A percentile compares a stretch with the other conserved stretches of the same genome.
phyloP scores from a whole-genome alignment of 73 alveolate genomes.

The Paramecium sonneborni region DNA sequence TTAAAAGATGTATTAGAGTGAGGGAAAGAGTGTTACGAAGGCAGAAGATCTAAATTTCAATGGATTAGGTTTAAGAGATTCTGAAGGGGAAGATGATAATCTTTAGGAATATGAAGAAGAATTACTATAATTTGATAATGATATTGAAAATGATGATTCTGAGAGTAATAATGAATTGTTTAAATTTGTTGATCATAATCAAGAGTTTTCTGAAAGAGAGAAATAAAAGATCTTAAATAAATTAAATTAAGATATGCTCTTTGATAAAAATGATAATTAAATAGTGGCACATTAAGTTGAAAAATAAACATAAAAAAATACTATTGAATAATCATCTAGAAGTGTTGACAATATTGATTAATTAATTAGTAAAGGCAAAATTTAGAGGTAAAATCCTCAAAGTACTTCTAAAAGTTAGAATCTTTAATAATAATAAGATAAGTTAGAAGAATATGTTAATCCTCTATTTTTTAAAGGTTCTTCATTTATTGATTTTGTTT shows the following conservation, averaged over 20 bases:
- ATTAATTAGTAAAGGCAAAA: background rate
- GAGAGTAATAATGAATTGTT: background rate
- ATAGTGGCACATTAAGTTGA: background rate
- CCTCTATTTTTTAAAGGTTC: constrained; percentile 36
- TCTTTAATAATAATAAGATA: background rate
- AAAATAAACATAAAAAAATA: background rate
- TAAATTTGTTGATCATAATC: background rate
- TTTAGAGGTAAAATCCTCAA: background rate
- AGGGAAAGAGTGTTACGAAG: background rate
- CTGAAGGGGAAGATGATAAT: constrained; percentile 12
- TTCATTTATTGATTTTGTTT: background rate
- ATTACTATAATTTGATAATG: background rate
- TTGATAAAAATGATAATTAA: background rate
- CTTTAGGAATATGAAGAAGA: constrained; percentile 35
- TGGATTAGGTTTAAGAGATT: constrained; percentile 9
- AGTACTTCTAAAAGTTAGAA: background rate
- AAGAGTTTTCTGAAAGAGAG: background rate
- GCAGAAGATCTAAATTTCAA: constrained; percentile 29
- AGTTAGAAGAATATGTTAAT: constrained; percentile 48
- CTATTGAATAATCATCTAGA: constrained; percentile 33
- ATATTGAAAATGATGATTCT: background rate
- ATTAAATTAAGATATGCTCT: background rate
- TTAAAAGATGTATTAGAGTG: constrained; percentile 31
- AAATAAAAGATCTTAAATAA: background rate
- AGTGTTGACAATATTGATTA: constrained; percentile 58